Evolutionary conservation across 345 rosid genomes (phyloP), one percentile per base, ranked within the genome.

Genomic region (Orychophragmus violaceus): DNA sequence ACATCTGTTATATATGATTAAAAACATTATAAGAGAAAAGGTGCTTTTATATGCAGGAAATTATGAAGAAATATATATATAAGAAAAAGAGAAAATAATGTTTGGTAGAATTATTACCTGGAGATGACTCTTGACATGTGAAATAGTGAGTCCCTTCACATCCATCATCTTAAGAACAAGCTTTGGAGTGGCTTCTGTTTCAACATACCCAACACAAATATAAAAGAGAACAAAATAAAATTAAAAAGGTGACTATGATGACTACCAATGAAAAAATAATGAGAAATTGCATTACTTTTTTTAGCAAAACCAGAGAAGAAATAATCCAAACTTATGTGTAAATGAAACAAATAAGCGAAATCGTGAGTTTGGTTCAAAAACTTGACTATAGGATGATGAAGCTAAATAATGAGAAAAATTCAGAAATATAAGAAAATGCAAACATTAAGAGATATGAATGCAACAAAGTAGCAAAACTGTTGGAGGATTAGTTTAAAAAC

Each of bases 101-200:
- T 45, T 42, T 4, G 18, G 36, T 16, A 64, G 10, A 5, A 44
- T 29, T 14, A 23, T n/a, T 36, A 92, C 98, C 91, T 94, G 99
- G 23, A 94, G 97, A 76, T 94, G 99, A 78, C 99, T 94, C 69
- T 94, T 94, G 58, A 94, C 97, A 76, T 94, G 99, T 39, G 97
- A 90, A 74, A 94, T 90, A 72, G 96, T 94, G 64, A 94, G 97
- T 44, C 99, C 99, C 56, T 90, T 84, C 49, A 94, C 97, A 78
- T 88, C 96, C 99, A 94, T 94, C 66, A 94, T 70, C 83, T 90
- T 95, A 62, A 94, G 99, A 66, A 94, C 97, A 33, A 90, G 92
- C 62, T 94, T 94, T 35, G 99, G 99, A 0, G 99, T 94, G 23
- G 97, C 97, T 82, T 78, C 97, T 94, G 61, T 76, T 29, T 17